Evolutionary conservation across 176 grass and related monocot genomes (phyloP), one percentile per base, ranked within the genome.

Genomic region (Secale cereale): DNA sequence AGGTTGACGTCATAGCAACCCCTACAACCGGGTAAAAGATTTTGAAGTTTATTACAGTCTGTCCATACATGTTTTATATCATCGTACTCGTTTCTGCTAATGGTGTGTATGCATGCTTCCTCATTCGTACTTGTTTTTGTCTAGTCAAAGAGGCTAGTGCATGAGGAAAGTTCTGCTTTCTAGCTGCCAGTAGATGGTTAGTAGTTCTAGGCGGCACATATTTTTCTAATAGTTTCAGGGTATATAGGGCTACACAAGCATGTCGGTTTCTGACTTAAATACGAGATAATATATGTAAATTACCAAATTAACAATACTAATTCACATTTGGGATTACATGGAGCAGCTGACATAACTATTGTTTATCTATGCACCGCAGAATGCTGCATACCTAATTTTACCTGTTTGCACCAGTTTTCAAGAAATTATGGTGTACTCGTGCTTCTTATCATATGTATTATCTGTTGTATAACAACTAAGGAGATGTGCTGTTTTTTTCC

Each of bases 1-100:
- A 94, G 76, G 97, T 96, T 82, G 91, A 99, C 67, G 82, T 99
- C 74, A 99, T 99, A 82, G 97, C 86, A 22, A 96, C 97, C 43
- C 97, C 97, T 67, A 99, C 97, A 79, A 99, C 93, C 23, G 93
- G 97, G 97, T 99, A 93, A 89, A 25, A 22, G 33, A 85, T 81
- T 32, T 54, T 63, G 45, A 70, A 65, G 83, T 85, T 89, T 28
- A 71, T 41, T 66, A 26, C 69, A 70, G 57, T 62, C 33, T 1
- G 27, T 70, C 26, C 2, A 25, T 60, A 76, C 15, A 39, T 85
- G 28, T 59, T 22, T 35, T 65, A 9, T 36, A 6, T 25, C 23
- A 8, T 46, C 37, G 15, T 62, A 45, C 25, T 45, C 0, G 0
- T 83, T 64, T 22, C 20, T 63, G 10, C 29, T 72, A 61, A 26